These are phyloP conservation scores for Microthyrium microscopicum DNA, from an alignment of 2,329 filamentous ascomycete species.

Conservation along the genomic window DNA sequence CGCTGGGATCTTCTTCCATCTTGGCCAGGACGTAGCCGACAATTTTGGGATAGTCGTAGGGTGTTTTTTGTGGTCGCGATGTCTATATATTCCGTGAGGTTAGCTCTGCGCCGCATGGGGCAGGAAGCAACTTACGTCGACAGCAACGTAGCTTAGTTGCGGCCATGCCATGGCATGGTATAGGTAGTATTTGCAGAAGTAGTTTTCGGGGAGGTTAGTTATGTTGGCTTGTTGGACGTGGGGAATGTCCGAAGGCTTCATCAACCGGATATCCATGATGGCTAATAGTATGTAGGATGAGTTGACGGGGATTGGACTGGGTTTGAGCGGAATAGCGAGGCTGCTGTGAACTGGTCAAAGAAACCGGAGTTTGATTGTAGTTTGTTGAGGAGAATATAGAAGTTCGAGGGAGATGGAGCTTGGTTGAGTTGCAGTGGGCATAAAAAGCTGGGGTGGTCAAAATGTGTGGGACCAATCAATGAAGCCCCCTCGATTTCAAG, in stretches of 20 bases:
- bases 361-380: too few species aligned
- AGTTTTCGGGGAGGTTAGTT: slow-evolving; percentile 97
- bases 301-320: too few species aligned
- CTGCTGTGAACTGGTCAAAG: too few species aligned
- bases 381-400: too few species aligned
- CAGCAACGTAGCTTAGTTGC: slow-evolving; percentile 88
- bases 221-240: slow-evolving; percentile 97
- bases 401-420: too few species aligned
- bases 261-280: slow-evolving; percentile 74
- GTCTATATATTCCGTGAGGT: slow-evolving; percentile 26
- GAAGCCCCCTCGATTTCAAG: too few species aligned
- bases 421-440: too few species aligned
- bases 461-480: too few species aligned
- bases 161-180: slow-evolving; percentile 98
- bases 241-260: slow-evolving; percentile 69
- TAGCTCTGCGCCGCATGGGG: neutral
- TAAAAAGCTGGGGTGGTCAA: too few species aligned
- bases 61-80: slow-evolving; percentile 57
- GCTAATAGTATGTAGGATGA: too few species aligned
- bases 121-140: slow-evolving; percentile 42
- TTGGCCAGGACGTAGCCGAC: slow-evolving; percentile 98
- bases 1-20: slow-evolving; percentile 95
- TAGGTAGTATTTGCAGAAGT: slow-evolving; percentile 99
- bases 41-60: slow-evolving; percentile 87
- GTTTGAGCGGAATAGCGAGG: too few species aligned